These are phyloP conservation scores for Sonneratia alba DNA, from an alignment of 345 rosid species.

Conservation along the genomic window DNA sequence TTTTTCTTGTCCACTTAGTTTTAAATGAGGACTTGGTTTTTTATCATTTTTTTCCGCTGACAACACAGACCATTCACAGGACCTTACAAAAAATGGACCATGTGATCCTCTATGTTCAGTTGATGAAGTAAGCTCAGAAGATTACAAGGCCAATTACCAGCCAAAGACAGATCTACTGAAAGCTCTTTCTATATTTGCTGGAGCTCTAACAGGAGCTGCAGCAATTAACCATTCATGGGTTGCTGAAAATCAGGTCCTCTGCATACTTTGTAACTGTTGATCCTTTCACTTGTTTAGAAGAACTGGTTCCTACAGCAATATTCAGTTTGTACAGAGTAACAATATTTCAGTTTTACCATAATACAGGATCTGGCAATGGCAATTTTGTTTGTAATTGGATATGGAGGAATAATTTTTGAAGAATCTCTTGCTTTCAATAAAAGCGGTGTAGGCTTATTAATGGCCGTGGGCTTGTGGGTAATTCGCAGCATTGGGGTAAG, in stretches of 20 bases:
- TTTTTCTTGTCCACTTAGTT: not conserved
- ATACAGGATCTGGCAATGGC: constrained; percentile 95
- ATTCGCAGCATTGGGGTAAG: constrained; percentile 85
- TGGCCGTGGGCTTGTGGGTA: constrained; percentile 97
- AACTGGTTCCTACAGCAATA: not conserved
- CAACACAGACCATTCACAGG: constrained; percentile 36
- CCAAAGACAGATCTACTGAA: constrained; percentile 77
- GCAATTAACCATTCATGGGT: constrained; percentile 96
- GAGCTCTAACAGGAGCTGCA: constrained; percentile 66
- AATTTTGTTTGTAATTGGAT: constrained; percentile 74
- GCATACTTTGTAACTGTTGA: not conserved
- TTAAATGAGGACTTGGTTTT: not conserved
- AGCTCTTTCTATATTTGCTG: constrained; percentile 69
- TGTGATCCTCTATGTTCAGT: constrained; percentile 89
- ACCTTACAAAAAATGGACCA: constrained; percentile 42
- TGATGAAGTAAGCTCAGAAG: constrained; percentile 71
- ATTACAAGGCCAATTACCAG: constrained; percentile 58
- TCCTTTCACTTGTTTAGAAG: not conserved
- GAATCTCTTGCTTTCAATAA: constrained; percentile 92
- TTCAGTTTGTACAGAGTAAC: not conserved
- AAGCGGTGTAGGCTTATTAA: constrained; percentile 87
- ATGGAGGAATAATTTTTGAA: constrained; percentile 82
- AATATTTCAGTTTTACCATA: constrained; percentile 9
- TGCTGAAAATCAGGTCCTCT: constrained; percentile 79
- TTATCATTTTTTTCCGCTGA: constrained; percentile 2